Evolutionary conservation across 192 early-diverging fungal genomes (phyloP), one percentile per base, ranked within the genome.

Genomic region (Podila epicladia): DNA sequence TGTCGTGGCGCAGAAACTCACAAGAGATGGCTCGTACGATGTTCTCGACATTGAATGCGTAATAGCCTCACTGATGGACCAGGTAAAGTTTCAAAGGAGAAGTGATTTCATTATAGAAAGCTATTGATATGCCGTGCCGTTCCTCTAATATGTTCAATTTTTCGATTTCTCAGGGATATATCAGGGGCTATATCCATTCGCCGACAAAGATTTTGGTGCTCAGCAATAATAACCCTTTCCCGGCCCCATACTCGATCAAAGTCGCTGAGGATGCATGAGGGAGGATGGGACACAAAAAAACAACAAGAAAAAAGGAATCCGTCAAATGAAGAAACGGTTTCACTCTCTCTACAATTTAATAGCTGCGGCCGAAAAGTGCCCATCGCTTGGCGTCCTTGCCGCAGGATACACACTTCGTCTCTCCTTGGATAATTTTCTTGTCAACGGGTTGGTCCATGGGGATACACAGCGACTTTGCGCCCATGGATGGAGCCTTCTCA

Each of bases 401-500:
- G 69, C 95, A 96, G 61, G 90, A 89, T 76, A 91, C 69, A 82
- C 97, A 99, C 90, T 97, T 97, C 33, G 95, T 95, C 65, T 91
- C 89, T 67, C 95, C 96, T 32, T 88, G 88, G 53, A 92, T 83
- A 59, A 99, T 88, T 4, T 92, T 88, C 62, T 90, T 94, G 61
- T 97, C 90, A 7, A 84, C 84, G 64, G 98, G 97, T 91, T 99
- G 97, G 53, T 91, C 87, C 78, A 95, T 95, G 31, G 98, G 98
- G 83, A 97, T 94, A 83, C 98, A 99, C 32, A 99, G 92, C 11
- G 97, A 97, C 85, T 99, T 99, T 68, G 98, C 98, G 65, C 98
- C 98, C 98, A 99, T 99, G 24, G 97, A 97, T 35, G 98, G 98
- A 65, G 96, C 97, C 86, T 94, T 93, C 51, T 98, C 97, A 74